A percentile compares a stretch with the other conserved stretches of the same genome.
phyloP scores from a whole-genome alignment of 352 stramenopile species.

The Phytophthora fragariae region DNA sequence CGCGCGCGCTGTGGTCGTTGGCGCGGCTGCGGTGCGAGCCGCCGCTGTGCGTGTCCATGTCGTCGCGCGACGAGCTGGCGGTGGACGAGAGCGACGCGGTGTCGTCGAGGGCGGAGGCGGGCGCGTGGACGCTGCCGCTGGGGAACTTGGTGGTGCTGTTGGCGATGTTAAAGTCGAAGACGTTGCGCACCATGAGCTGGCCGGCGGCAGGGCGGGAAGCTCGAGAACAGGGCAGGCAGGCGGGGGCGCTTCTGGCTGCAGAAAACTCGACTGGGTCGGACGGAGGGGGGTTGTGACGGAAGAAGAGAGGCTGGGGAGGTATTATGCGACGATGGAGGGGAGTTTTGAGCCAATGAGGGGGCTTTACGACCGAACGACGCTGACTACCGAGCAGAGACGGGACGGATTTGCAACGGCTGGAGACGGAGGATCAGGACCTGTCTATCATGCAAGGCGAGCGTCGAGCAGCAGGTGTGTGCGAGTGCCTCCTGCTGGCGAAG shows the following conservation, averaged over 20 bases:
- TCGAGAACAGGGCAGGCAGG: too few species aligned
- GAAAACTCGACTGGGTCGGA: constrained; percentile 15
- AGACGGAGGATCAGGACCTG: background rate
- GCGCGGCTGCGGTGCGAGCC: constrained; percentile 27
- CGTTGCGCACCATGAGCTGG: constrained; percentile 41
- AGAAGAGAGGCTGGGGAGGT: constrained; percentile 9
- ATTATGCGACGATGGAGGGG: background rate
- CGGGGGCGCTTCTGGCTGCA: background rate
- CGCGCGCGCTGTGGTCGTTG: constrained; percentile 32
- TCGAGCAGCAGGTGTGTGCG: background rate
- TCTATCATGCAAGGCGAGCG: too few species aligned
- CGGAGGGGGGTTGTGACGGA: background rate
- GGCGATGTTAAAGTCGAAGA: constrained; percentile 51
- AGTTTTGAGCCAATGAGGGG: background rate
- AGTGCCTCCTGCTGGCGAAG: background rate
- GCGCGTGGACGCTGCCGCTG: constrained; percentile 8
- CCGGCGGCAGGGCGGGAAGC: too few species aligned
- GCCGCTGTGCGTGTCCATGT: constrained; percentile 39
- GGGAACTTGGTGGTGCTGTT: constrained; percentile 50
- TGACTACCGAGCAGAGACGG: background rate
- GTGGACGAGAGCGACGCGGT: constrained; percentile 38
- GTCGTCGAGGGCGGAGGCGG: constrained; percentile 12
- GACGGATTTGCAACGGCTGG: background rate
- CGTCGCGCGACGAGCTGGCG: constrained; percentile 30
- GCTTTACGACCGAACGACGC: background rate